Conservation (phyloP, 768 basidiomycete genomes). For the Russula foetens region DNA sequence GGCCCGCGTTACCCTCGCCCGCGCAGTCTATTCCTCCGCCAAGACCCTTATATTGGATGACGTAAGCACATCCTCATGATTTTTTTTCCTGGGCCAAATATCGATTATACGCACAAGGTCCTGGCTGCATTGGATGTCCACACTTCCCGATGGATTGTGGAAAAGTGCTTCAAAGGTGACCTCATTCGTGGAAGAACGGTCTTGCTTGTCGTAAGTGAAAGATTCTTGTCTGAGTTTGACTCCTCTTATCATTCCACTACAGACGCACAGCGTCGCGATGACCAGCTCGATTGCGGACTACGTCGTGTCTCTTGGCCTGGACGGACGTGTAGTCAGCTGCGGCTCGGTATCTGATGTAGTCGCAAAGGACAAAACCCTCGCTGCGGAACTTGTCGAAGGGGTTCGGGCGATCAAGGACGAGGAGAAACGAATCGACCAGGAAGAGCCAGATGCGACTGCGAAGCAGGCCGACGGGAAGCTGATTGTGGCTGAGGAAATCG, state of each 20-base stretch:
- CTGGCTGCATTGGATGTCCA: slow-evolving; percentile 47
- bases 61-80: slow-evolving; percentile 26
- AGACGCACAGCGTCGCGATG: slow-evolving; percentile 50
- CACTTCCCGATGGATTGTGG: slow-evolving; percentile 44
- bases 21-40: slow-evolving; percentile 54
- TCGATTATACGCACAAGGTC: slow-evolving; percentile 22
- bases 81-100: not conserved
- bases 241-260: not conserved
- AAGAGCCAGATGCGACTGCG: slow-evolving; percentile 15
- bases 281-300: slow-evolving; percentile 45
- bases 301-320: slow-evolving; percentile 44
- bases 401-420: slow-evolving; percentile 23
- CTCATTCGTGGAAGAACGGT: slow-evolving; percentile 43
- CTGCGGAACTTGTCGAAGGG: slow-evolving; percentile 23
- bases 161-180: slow-evolving; percentile 41
- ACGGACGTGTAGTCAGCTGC: slow-evolving; percentile 44
- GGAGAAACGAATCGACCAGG: slow-evolving; percentile 23
- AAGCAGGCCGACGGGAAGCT: slow-evolving; percentile 43
- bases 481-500: slow-evolving; percentile 58
- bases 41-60: slow-evolving; percentile 65
- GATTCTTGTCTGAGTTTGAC: not conserved
- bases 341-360: slow-evolving; percentile 44
- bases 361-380: slow-evolving; percentile 31
- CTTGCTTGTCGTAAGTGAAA: slow-evolving; percentile 38
- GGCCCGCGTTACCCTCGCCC: slow-evolving; percentile 48